Evolutionary conservation across 2,329 filamentous ascomycete species (phyloP), one percentile per base, ranked within the genome.

Genomic region (Colletotrichum sidae): DNA sequence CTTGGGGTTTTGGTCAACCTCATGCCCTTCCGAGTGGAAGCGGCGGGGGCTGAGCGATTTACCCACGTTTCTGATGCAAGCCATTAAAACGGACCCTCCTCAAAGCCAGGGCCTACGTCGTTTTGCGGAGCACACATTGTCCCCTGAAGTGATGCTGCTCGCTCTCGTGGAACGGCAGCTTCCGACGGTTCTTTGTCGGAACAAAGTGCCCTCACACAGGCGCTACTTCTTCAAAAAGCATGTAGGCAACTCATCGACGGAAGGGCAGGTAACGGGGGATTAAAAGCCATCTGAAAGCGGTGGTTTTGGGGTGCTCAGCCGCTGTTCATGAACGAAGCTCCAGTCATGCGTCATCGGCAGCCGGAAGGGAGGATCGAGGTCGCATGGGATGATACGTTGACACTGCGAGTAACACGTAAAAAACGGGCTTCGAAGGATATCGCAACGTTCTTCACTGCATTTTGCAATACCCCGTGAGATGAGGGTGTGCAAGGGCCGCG

Each of bases 21-120:
- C 25, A 25, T 25, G 25, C 25, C 25, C 25, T 25, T 25, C 25
- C 25, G 51, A 52, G 49, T 50, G 44, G 57, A 11, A 9, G 17
- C 17, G 9, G 15, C 10, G 50, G 45, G 49, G 13, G 37, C 52
- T 47, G 37, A 56, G 52, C 58, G 52, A 50, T 62, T 25, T 61
- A 57, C 33, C 52, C 62, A 65, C 58, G 62, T 62, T 65, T 62
- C 57, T 65, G 62, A 65, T 57, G 58, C 62, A 65, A 65, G 62
- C 62, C 62, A 65, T 65, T 49, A 62, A 62, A 34, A n/a, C 35
- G 37, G 58, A 57, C 62, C 62, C 58, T 62, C 52, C 34, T 15
- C 38, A 33, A 47, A 35, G 42, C 38, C 35, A 49, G 55, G 55
- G 54, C 49, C 35, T 34, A 46, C 38, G 39, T 17, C 51, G 49